Conservation (phyloP, 2,329 filamentous ascomycete species). For the Neopestalotiopsis sp. region DNA sequence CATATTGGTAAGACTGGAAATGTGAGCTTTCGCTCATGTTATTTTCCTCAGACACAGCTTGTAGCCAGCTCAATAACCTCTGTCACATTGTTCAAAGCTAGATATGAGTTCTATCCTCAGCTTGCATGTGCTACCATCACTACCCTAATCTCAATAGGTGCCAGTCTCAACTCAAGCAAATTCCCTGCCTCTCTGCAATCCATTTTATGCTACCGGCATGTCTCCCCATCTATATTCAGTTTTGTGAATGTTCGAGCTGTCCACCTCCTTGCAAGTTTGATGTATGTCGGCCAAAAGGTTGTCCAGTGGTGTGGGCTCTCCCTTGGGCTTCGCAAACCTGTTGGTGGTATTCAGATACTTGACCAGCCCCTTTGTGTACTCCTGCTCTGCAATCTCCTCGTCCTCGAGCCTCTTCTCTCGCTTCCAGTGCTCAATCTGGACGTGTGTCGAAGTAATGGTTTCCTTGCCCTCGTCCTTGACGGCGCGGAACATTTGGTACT, state of each 20-base stretch:
- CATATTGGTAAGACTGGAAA: background rate
- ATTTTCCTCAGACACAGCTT: too few relatives aligned
- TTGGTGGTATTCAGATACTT: background rate
- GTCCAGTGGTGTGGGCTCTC: background rate
- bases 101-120: too few relatives aligned
- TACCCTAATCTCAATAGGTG: too few relatives aligned
- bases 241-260: background rate
- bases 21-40: background rate
- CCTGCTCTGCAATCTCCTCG: background rate
- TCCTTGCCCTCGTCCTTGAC: conserved; percentile 15
- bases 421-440: conserved; percentile 9
- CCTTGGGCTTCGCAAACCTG: background rate
- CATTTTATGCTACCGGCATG: too few relatives aligned
- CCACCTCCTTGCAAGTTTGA: background rate
- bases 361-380: conserved; percentile 5
- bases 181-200: too few relatives aligned
- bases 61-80: background rate
- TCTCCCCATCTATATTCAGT: too few relatives aligned
- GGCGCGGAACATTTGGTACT: conserved; percentile 12
- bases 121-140: too few relatives aligned
- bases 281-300: conserved; percentile 32
- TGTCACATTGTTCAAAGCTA: background rate
- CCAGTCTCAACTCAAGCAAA: too few relatives aligned
- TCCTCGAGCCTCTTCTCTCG: background rate
- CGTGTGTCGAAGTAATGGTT: conserved; percentile 8